These are phyloP conservation scores for Gracilaria vermiculophylla DNA, from an alignment of 23 red algal genomes.

Conservation along the genomic window DNA sequence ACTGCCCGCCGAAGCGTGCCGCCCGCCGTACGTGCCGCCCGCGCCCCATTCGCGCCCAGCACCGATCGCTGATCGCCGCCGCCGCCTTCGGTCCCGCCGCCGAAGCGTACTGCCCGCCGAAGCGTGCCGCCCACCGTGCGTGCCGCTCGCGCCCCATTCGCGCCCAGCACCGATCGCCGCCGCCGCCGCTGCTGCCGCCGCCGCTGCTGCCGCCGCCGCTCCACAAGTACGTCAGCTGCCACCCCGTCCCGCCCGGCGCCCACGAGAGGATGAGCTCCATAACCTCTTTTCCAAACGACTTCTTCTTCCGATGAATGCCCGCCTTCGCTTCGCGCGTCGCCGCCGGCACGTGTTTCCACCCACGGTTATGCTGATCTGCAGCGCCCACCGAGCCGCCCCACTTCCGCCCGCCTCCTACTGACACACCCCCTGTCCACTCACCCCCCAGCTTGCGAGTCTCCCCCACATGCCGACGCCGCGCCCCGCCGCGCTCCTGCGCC, in stretches of 20 bases:
- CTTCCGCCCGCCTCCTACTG: neutral
- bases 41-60: no score
- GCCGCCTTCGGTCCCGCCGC: no score
- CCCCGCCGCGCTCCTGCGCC: neutral
- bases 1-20: no score
- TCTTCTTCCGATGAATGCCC: slow-evolving; percentile 19
- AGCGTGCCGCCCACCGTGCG: no score
- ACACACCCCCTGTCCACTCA: neutral
- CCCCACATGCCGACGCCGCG: neutral
- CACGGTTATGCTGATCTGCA: slow-evolving; percentile 22
- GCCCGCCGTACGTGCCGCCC: no score
- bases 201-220: no score
- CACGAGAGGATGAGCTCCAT: slow-evolving; percentile 8
- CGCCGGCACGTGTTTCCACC: neutral
- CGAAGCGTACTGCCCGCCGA: no score
- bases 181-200: no score
- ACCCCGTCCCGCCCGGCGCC: neutral
- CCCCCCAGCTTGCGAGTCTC: no score
- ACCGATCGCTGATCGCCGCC: no score
- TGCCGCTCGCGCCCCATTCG: no score
- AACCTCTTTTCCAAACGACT: slow-evolving; percentile 9
- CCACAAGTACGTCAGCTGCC: neutral
- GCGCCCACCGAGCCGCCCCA: neutral
- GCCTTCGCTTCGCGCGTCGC: neutral
- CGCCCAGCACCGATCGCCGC: no score